Evolutionary conservation across 306 rosid species (phyloP).

Genomic region (Fragaria ananassa): DNA sequence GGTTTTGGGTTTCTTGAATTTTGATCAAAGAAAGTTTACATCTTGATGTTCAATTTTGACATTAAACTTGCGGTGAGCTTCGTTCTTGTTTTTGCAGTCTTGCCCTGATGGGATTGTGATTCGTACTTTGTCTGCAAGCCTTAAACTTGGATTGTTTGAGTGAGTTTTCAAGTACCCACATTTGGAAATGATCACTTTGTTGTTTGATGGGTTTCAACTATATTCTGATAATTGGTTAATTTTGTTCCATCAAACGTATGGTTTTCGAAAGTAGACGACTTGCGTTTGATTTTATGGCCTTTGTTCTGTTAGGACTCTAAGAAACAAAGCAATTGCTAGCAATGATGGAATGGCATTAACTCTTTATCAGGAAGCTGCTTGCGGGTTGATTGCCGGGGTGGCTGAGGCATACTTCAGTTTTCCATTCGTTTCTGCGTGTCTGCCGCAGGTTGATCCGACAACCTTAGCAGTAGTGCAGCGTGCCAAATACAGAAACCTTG

Average conservation of each 20-base stretch:
- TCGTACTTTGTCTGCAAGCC: too few relatives aligned
- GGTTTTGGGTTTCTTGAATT: not conserved
- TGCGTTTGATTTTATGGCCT: not conserved
- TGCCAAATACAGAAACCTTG: not conserved
- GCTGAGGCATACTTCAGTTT: conserved; percentile 5
- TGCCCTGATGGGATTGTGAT: too few relatives aligned
- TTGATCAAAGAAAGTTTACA: not conserved
- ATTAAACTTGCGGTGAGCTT: too few relatives aligned
- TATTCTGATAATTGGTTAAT: not conserved
- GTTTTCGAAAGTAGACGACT: not conserved
- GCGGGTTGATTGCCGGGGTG: conserved; percentile 9
- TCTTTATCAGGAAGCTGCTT: conserved; percentile 9
- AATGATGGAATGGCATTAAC: conserved; percentile 11
- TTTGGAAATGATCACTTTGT: too few relatives aligned
- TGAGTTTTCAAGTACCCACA: too few relatives aligned
- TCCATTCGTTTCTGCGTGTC: not conserved
- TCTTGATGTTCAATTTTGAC: too few relatives aligned
- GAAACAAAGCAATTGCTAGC: conserved; percentile 1
- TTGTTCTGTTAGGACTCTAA: conserved; percentile 5
- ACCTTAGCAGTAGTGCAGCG: not conserved
- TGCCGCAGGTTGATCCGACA: not conserved
- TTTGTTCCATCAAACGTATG: not conserved
- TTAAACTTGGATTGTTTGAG: too few relatives aligned
- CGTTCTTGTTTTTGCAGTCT: too few relatives aligned
- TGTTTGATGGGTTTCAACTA: not conserved